phyloP scores from a whole-genome alignment of 352 stramenopile genomes.

The Aphanomyces euteiches region DNA sequence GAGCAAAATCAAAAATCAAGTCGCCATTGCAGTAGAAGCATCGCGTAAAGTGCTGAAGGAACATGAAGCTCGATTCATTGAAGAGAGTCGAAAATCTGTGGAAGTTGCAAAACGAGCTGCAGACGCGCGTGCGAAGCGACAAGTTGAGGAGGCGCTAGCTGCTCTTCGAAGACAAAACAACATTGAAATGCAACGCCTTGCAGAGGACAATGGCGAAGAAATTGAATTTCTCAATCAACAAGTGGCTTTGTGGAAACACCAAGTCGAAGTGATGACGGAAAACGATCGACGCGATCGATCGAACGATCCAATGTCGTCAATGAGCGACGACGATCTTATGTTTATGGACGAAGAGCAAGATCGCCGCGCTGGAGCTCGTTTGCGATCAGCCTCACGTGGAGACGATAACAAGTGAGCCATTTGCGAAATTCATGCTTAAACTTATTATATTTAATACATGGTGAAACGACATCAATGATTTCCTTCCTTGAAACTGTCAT shows the following conservation, averaged over 20 bases:
- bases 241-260: slow-evolving; percentile 75
- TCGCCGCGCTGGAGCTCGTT: slow-evolving; percentile 14
- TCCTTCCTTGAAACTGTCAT: too few species aligned
- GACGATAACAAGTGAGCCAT: neutral
- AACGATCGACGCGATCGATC: slow-evolving; percentile 72
- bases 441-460: too few species aligned
- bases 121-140: slow-evolving; percentile 50
- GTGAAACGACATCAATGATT: too few species aligned
- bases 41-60: slow-evolving; percentile 48
- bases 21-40: slow-evolving; percentile 48
- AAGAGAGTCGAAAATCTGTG: slow-evolving; percentile 76
- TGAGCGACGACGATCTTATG: neutral
- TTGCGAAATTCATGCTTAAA: too few species aligned
- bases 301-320: neutral
- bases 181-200: slow-evolving; percentile 73
- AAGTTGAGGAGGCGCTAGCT: slow-evolving; percentile 49
- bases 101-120: slow-evolving; percentile 54
- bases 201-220: slow-evolving; percentile 77
- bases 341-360: slow-evolving; percentile 20
- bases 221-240: slow-evolving; percentile 78
- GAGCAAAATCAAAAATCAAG: slow-evolving; percentile 42
- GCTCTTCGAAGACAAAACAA: slow-evolving; percentile 60
- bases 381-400: slow-evolving; percentile 14
- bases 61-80: slow-evolving; percentile 63
- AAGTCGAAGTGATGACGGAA: slow-evolving; percentile 80